These are phyloP conservation scores for Colletotrichum orbiculare DNA, from an alignment of 2,329 filamentous ascomycete species.

Conservation along the genomic window DNA sequence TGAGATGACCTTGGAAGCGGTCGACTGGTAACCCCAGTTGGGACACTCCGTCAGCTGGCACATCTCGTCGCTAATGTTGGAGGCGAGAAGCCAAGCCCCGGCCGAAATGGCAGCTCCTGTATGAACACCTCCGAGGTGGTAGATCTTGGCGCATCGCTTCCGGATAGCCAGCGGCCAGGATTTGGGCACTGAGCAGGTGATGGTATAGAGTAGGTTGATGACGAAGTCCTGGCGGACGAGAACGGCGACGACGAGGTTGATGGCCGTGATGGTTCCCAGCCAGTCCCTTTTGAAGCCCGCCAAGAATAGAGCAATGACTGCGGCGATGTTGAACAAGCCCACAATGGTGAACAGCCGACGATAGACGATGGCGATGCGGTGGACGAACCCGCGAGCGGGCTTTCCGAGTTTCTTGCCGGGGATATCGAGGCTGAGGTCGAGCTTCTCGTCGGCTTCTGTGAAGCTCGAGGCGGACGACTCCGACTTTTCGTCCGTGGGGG, in stretches of 20 bases:
- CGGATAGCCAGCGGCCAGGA: constrained; percentile 60
- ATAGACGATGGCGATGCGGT: constrained; percentile 63
- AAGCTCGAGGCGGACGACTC: constrained; percentile 29
- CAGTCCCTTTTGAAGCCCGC: constrained; percentile 36
- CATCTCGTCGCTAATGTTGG: constrained; percentile 46
- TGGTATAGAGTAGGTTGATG: constrained; percentile 62
- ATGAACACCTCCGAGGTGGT: constrained; percentile 64
- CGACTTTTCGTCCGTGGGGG: constrained; percentile 3
- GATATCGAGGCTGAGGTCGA: constrained; percentile 40
- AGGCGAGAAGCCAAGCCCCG: constrained; percentile 60
- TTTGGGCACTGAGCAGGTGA: constrained; percentile 56
- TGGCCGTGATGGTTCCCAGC: constrained; percentile 55
- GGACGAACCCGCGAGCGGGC: constrained; percentile 52
- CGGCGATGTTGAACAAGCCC: constrained; percentile 61
- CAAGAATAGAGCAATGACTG: constrained; percentile 55
- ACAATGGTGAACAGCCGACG: constrained; percentile 66
- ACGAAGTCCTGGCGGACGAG: constrained; percentile 64
- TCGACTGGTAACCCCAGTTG: constrained; percentile 41
- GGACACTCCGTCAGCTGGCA: constrained; percentile 48
- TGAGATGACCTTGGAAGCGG: constrained; percentile 62
- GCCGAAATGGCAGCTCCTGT: constrained; percentile 61
- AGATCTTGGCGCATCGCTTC: constrained; percentile 59
- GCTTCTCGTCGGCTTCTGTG: constrained; percentile 32
- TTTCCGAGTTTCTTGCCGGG: constrained; percentile 54
- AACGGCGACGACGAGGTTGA: constrained; percentile 61